phyloP scores from a whole-genome alignment of 352 stramenopile species.

The Globisporangium acanthophoron region DNA sequence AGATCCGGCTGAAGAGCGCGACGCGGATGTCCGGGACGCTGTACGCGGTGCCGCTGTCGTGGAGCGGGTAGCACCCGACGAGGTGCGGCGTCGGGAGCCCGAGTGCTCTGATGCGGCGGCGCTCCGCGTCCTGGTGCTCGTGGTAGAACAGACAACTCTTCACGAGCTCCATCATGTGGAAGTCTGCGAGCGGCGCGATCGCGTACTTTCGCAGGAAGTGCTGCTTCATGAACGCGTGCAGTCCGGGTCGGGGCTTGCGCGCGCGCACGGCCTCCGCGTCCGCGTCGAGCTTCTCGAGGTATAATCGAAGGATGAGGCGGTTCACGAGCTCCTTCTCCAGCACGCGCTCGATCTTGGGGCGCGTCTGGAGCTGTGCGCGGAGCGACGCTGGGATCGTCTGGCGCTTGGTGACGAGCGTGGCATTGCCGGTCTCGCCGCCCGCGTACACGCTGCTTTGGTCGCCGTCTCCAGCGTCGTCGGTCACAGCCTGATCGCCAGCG shows the following conservation, averaged over 20 bases:
- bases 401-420: constrained; percentile 31
- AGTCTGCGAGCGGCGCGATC: constrained; percentile 52
- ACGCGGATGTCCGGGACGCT: constrained; percentile 35
- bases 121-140: constrained; percentile 30
- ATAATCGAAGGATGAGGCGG: constrained; percentile 34
- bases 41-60: neutral
- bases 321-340: constrained; percentile 42
- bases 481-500: neutral
- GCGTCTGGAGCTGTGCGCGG: constrained; percentile 41
- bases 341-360: constrained; percentile 45
- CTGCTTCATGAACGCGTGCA: constrained; percentile 57
- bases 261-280: constrained; percentile 27
- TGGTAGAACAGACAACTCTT: constrained; percentile 57
- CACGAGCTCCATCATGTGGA: constrained; percentile 65
- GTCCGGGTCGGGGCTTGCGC: constrained; percentile 15
- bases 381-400: constrained; percentile 40
- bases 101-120: constrained; percentile 9
- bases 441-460: neutral
- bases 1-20: constrained; percentile 47
- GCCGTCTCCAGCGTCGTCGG: constrained; percentile 11
- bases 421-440: constrained; percentile 19
- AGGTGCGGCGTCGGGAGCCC: constrained; percentile 7
- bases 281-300: constrained; percentile 52
- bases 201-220: constrained; percentile 51
- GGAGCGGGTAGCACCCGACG: constrained; percentile 4